Percentiles rank a stretch among this genome's conserved stretches.
Conservation (phyloP, 495 filamentous ascomycete genomes). For the Penicilliopsis zonata region DNA sequence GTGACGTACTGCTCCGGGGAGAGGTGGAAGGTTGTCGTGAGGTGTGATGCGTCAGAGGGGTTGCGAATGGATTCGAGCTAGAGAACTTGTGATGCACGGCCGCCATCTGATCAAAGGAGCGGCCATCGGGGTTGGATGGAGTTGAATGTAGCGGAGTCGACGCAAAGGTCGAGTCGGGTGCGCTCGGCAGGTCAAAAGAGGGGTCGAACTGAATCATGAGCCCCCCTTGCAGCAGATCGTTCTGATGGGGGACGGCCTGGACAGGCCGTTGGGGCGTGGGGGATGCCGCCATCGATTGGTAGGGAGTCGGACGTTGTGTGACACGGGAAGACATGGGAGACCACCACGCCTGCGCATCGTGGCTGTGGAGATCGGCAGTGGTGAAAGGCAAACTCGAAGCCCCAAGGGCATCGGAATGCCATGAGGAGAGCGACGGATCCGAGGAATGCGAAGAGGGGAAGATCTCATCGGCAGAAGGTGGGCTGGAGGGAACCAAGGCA, state of each 20-base stretch:
- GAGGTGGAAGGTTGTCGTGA: slow-evolving; percentile 30
- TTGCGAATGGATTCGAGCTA: slow-evolving; percentile 14
- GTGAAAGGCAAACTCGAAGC: slow-evolving; percentile 27
- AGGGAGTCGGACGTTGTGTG: slow-evolving; percentile 24
- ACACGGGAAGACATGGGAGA: slow-evolving; percentile 26
- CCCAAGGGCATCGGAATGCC: slow-evolving; percentile 31
- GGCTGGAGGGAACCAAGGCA: slow-evolving; percentile 24
- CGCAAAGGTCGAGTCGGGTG: slow-evolving; percentile 17
- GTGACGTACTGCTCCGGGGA: slow-evolving; percentile 19
- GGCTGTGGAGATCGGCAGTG: slow-evolving; percentile 25
- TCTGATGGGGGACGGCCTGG: slow-evolving; percentile 17
- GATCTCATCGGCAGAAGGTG: slow-evolving; percentile 30
- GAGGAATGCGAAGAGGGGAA: slow-evolving; percentile 35
- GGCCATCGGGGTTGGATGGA: slow-evolving; percentile 7
- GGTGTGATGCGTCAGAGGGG: slow-evolving; percentile 13
- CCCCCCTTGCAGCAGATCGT: slow-evolving; percentile 30
- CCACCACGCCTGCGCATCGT: slow-evolving; percentile 33
- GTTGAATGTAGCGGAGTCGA: slow-evolving; percentile 14
- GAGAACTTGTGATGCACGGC: slow-evolving; percentile 17
- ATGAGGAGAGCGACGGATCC: slow-evolving; percentile 31
- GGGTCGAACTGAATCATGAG: slow-evolving; percentile 36
- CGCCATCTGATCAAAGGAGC: slow-evolving; percentile 10
- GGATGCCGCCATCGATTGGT: slow-evolving; percentile 22
- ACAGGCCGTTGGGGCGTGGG: slow-evolving; percentile 21
- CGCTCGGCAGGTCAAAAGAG: slow-evolving; percentile 23